Percentiles rank a stretch among this genome's conserved stretches.
These are phyloP conservation scores for Trichoderma cornu-damae DNA, from an alignment of 2,329 filamentous ascomycete genomes.

Conservation along the genomic window DNA sequence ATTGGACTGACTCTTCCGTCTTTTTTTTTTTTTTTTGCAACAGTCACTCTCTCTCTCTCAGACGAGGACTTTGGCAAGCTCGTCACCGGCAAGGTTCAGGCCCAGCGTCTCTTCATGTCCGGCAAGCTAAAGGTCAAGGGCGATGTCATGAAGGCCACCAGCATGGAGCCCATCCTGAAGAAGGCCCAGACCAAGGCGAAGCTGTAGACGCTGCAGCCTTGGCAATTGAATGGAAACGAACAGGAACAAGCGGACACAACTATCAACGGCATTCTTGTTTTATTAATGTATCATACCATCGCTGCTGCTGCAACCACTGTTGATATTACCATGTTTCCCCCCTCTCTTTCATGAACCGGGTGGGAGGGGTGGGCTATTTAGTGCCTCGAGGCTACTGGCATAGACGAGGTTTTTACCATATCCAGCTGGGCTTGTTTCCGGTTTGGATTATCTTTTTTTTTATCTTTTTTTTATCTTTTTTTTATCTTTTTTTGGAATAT, in stretches of 20 bases:
- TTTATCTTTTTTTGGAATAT: not conserved
- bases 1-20: not conserved
- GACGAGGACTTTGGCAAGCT: conserved; percentile 85
- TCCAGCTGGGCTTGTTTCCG: not conserved
- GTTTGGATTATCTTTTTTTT: not conserved
- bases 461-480: too few species aligned
- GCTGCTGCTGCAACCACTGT: not conserved
- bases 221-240: not conserved
- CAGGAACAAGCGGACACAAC: not conserved
- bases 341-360: not conserved
- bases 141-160: conserved; percentile 97
- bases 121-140: conserved; percentile 98
- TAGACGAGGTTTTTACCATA: conserved; percentile 20
- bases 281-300: conserved; percentile 16
- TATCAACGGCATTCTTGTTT: conserved; percentile 1
- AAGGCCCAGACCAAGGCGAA: conserved; percentile 82
- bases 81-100: conserved; percentile 81
- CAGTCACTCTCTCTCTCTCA: conserved; percentile 79
- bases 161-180: conserved; percentile 88
- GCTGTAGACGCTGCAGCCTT: conserved; percentile 50
- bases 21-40: not conserved
- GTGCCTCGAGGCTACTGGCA: conserved; percentile 16
- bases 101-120: conserved; percentile 94
- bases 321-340: not conserved
- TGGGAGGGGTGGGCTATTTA: conserved; percentile 13